These are phyloP conservation scores for Arachis monticola DNA, from an alignment of 331 rosid species.

Conservation along the genomic window DNA sequence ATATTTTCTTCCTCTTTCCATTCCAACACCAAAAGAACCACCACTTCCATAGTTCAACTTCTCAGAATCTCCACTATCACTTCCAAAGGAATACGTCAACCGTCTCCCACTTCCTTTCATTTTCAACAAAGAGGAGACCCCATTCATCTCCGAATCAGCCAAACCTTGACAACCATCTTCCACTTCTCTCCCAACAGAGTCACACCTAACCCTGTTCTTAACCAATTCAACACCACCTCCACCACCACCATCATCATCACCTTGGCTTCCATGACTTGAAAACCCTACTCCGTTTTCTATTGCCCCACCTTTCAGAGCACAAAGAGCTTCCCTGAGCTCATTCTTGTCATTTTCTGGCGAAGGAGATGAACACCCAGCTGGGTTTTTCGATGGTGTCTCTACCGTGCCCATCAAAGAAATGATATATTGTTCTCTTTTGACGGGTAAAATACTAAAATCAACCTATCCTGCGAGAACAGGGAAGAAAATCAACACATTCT, in stretches of 20 bases:
- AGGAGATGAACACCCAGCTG: conserved; percentile 42
- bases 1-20: conserved; percentile 6
- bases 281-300: conserved; percentile 44
- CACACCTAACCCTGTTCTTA: conserved; percentile 33
- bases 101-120: conserved; percentile 44
- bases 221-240: conserved; percentile 33
- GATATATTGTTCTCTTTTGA: background rate
- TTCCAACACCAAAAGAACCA: conserved; percentile 27
- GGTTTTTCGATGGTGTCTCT: conserved; percentile 55
- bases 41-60: conserved; percentile 39
- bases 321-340: conserved; percentile 37
- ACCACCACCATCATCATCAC: conserved; percentile 33
- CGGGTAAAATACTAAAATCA: conserved; percentile 32
- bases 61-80: conserved; percentile 34
- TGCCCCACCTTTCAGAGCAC: conserved; percentile 36
- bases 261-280: conserved; percentile 39
- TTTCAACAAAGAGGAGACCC: conserved; percentile 51
- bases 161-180: conserved; percentile 41
- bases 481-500: conserved; percentile 38
- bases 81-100: conserved; percentile 13
- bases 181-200: conserved; percentile 1
- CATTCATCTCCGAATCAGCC: conserved; percentile 51
- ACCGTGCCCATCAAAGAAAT: conserved; percentile 54
- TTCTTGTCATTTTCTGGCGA: conserved; percentile 48
- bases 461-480: conserved; percentile 28